Conservation (phyloP, 345 rosid genomes). For the Salix suchowensis region DNA sequence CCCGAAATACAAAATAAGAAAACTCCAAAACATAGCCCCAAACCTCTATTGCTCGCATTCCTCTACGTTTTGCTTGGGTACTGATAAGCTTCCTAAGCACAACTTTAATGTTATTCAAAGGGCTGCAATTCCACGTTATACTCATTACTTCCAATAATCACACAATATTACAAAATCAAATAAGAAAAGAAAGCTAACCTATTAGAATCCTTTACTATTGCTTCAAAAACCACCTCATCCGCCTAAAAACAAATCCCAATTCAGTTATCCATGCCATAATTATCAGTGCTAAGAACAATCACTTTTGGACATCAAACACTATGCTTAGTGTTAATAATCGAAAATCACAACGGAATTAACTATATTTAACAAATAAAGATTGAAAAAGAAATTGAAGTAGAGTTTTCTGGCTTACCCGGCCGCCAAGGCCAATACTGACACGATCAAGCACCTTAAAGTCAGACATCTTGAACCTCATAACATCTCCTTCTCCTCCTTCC, state of each 20-base stretch:
- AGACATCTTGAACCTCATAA: conserved; percentile 65
- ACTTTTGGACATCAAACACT: too few species aligned
- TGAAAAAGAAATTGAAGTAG: not conserved
- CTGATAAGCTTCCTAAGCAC: conserved; percentile 71
- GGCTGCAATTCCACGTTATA: conserved; percentile 52
- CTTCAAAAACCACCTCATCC: conserved; percentile 85
- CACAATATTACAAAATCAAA: conserved; percentile 1
- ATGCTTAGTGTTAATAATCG: not conserved
- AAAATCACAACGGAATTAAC: too few species aligned
- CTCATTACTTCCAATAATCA: conserved; percentile 9
- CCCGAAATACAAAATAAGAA: not conserved
- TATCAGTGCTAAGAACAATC: not conserved
- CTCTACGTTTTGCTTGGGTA: conserved; percentile 78
- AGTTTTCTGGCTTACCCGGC: conserved; percentile 50
- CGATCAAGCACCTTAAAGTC: conserved; percentile 74
- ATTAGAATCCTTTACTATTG: conserved; percentile 55
- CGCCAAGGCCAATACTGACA: conserved; percentile 82
- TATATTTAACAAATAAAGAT: not conserved
- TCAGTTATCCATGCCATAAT: not conserved
- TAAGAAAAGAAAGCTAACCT: conserved; percentile 43
- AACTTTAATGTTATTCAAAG: conserved; percentile 70
- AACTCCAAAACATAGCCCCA: not conserved
- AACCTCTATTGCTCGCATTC: conserved; percentile 89
- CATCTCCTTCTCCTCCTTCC: conserved; percentile 51
- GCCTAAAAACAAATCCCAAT: conserved; percentile 39